Evolutionary conservation across 2,329 filamentous ascomycete genomes (phyloP), one percentile per base, ranked within the genome.

Genomic region (Monilinia vaccinii-corymbosi): DNA sequence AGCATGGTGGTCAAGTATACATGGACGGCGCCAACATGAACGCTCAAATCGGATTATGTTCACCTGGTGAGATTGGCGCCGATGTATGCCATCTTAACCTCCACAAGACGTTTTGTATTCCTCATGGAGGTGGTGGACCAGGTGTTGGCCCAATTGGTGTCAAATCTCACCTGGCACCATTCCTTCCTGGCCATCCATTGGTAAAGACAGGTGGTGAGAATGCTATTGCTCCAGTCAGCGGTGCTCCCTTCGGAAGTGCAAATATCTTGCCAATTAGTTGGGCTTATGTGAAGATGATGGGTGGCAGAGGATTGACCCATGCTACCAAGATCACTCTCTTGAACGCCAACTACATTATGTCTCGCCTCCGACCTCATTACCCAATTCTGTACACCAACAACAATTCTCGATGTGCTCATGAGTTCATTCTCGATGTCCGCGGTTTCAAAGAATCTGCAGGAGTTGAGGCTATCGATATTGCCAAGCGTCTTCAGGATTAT

Each of bases 1-100:
- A 88, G 65, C 79, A 95, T 71, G 93, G 93, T 56, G 93, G 93
- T 11, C 90, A 95, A 71, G 93, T 97, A 18, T 97, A 97, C 79
- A 97, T 97, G 93, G 93, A 97, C 72, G 93, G 93, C 51, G 93
- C 93, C 66, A 97, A 97, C 78, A 94, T 97, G 91, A 97, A 97
- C 72, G 93, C 93, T 21, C 93, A 97, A 75, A 97, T 97, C 65
- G 93, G 93, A 14, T 82, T 97, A 13, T 96, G 91, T 78, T 96
- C 91, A 0, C 93, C 93, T 1, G 93, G 93, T 44, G 91, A 95
- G 73, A 96, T 97, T 66, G 93, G 93, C 23, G 93, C 93, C 34
- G 93, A 97, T 72, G 92, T 97, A 44, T 97, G 93, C 81, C 93
- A 97, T 77, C 80, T 97, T 62, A 97, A 97, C 75, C 81, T 97